Conservation (phyloP, 768 basidiomycete species). For the Candolleomyces eurysporus region DNA sequence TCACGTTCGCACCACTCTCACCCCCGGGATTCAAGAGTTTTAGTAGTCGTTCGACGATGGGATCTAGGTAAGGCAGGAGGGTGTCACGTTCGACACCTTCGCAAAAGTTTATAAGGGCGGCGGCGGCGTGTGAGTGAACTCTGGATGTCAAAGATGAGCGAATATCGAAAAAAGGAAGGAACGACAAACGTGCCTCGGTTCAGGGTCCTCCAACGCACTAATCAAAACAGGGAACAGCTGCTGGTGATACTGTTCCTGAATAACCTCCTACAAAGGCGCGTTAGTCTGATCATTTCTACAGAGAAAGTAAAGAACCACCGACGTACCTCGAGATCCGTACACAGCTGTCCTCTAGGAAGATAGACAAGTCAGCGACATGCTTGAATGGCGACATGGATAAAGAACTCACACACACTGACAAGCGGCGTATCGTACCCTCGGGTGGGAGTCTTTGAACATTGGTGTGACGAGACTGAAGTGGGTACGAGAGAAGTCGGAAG, state of each 20-base stretch:
- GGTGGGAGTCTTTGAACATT: constrained; percentile 77
- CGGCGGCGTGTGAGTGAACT: constrained; percentile 84
- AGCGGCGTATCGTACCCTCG: constrained; percentile 71
- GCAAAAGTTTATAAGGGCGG: constrained; percentile 89
- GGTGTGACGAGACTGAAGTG: constrained; percentile 76
- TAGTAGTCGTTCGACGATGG: constrained; percentile 55
- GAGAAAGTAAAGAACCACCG: background rate
- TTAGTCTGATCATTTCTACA: background rate
- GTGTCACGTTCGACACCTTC: constrained; percentile 77
- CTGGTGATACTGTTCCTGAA: constrained; percentile 69
- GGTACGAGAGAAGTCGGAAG: too few species aligned
- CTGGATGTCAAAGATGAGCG: constrained; percentile 36
- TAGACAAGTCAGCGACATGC: background rate
- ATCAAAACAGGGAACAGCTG: constrained; percentile 71
- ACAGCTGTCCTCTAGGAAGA: constrained; percentile 70
- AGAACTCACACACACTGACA: constrained; percentile 80
- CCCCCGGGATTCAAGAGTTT: background rate
- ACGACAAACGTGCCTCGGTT: constrained; percentile 52
- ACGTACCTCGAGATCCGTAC: constrained; percentile 81
- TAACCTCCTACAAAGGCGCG: constrained; percentile 51
- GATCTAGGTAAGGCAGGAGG: constrained; percentile 74
- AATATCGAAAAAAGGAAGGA: background rate
- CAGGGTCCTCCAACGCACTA: constrained; percentile 70
- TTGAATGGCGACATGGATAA: background rate
- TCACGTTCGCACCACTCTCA: constrained; percentile 29